Percentiles rank a stretch among this genome's conserved stretches.
Evolutionary conservation across 2,329 filamentous ascomycete genomes (phyloP).

Genomic region (Gaeumannomyces tritici): DNA sequence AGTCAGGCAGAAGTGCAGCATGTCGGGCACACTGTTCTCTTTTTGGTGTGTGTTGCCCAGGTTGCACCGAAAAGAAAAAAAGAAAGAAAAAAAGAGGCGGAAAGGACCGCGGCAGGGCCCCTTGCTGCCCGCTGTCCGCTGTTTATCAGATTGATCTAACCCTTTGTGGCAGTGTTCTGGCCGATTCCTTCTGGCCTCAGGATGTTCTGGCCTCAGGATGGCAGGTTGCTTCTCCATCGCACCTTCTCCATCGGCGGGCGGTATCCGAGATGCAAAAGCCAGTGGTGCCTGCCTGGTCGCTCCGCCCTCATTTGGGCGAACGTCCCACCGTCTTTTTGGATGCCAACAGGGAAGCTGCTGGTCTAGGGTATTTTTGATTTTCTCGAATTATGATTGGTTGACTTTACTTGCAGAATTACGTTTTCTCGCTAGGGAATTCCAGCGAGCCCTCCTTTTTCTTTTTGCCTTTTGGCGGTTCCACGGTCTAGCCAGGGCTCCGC

Average conservation of each 20-base stretch:
- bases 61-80: background rate
- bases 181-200: background rate
- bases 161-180: background rate
- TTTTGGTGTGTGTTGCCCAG: constrained; percentile 11
- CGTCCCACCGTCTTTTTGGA: background rate
- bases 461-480: background rate
- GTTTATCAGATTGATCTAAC: background rate
- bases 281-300: background rate
- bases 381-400: constrained; percentile 22
- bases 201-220: background rate
- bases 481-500: no score
- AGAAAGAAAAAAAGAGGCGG: background rate
- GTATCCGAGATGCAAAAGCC: background rate
- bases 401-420: background rate
- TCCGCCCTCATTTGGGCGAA: background rate
- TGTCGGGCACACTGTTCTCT: constrained; percentile 20
- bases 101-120: background rate
- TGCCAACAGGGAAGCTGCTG: background rate
- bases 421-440: background rate
- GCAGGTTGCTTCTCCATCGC: background rate
- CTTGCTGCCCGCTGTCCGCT: no score
- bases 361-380: constrained; percentile 7
- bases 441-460: background rate
- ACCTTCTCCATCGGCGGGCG: background rate
- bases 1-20: constrained; percentile 38